phyloP scores from a whole-genome alignment of 306 rosid species.

The Vicia villosa region DNA sequence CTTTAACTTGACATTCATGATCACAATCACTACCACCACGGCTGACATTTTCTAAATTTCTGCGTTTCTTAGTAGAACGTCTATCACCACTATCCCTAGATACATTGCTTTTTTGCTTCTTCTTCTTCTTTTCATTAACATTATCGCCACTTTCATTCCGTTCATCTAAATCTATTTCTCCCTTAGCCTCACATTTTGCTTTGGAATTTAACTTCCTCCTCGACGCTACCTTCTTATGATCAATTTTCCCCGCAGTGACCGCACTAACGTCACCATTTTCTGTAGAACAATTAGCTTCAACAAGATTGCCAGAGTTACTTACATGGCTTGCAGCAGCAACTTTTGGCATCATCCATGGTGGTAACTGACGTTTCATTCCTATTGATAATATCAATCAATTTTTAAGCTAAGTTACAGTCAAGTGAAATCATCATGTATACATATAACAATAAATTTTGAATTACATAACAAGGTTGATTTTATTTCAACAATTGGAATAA shows the following conservation, averaged over 20 bases:
- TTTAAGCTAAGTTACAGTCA: not conserved
- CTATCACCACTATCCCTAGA: conserved; percentile 33
- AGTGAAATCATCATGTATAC: conserved; percentile 7
- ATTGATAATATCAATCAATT: conserved; percentile 1
- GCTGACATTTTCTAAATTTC: conserved; percentile 34
- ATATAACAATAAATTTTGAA: conserved; percentile 6
- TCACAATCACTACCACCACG: conserved; percentile 38
- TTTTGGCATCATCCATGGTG: conserved; percentile 71
- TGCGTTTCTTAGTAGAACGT: conserved; percentile 38
- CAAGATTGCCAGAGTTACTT: conserved; percentile 41
- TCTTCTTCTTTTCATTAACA: conserved; percentile 41
- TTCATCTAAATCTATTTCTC: conserved; percentile 36
- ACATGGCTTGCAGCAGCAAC: conserved; percentile 42
- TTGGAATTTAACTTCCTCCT: conserved; percentile 38
- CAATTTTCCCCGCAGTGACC: conserved; percentile 23
- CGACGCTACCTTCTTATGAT: conserved; percentile 35
- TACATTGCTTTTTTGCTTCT: conserved; percentile 5
- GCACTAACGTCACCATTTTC: conserved; percentile 38
- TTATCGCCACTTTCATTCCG: conserved; percentile 29
- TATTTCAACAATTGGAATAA: not conserved
- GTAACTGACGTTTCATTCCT: conserved; percentile 63
- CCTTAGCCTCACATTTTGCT: conserved; percentile 43
- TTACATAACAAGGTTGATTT: not conserved
- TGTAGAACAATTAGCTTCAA: conserved; percentile 28
- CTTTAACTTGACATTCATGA: conserved; percentile 42